phyloP scores from a whole-genome alignment of 78 protist species.

The Chrysochromulina parva region DNA sequence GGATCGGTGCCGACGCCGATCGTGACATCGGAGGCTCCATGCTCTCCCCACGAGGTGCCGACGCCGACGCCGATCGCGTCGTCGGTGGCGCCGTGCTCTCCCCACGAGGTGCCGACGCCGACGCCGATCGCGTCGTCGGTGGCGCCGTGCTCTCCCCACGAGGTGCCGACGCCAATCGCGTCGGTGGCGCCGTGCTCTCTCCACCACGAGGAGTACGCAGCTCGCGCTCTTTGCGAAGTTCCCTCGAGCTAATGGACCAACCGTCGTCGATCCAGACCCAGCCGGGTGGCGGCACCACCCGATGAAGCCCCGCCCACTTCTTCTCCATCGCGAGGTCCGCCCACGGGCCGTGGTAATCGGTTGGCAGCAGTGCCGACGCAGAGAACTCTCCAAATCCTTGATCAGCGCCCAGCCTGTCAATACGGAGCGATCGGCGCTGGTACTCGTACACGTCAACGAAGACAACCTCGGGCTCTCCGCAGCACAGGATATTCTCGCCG shows the following conservation, averaged over 20 bases:
- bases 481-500: background rate
- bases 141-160: too few relatives aligned
- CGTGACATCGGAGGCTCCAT: too few relatives aligned
- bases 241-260: background rate
- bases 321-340: background rate
- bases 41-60: too few relatives aligned
- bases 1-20: too few relatives aligned
- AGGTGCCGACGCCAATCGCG: background rate
- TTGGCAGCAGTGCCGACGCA: background rate
- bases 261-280: background rate
- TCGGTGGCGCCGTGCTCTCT: background rate
- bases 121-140: too few relatives aligned
- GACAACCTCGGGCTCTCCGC: background rate
- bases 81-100: too few relatives aligned
- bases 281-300: background rate
- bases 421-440: background rate
- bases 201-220: too few relatives aligned
- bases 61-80: too few relatives aligned
- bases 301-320: background rate
- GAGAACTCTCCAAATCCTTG: background rate
- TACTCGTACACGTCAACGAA: background rate
- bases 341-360: background rate
- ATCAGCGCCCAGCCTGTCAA: background rate
- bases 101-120: too few relatives aligned
- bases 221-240: too few relatives aligned